phyloP scores from a whole-genome alignment of 2,329 filamentous ascomycete species.

The Whalleya microplaca region DNA sequence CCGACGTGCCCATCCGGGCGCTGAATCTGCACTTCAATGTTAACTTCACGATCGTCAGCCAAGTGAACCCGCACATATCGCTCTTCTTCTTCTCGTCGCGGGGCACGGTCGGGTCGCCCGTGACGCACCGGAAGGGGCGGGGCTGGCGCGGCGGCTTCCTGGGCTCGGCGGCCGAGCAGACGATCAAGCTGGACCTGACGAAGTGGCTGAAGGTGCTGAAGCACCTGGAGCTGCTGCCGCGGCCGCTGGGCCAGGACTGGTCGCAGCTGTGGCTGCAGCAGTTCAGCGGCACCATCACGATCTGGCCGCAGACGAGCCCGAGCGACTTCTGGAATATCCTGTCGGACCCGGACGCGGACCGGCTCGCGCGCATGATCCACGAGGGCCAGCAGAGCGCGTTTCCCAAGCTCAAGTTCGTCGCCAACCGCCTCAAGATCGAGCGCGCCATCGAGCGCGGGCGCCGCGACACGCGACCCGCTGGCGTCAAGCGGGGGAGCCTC shows the following conservation, averaged over 20 bases:
- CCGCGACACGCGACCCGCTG: conserved; percentile 54
- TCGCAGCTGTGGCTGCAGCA: conserved; percentile 94
- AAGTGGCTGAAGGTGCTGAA: conserved; percentile 97
- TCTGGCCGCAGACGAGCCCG: conserved; percentile 83
- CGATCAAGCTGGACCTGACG: conserved; percentile 92
- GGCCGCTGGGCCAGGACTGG: conserved; percentile 94
- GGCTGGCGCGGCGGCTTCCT: conserved; percentile 97
- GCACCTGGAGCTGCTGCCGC: conserved; percentile 87
- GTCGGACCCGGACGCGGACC: conserved; percentile 74
- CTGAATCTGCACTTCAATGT: conserved; percentile 98
- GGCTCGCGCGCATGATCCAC: conserved; percentile 86
- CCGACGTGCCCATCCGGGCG: conserved; percentile 92
- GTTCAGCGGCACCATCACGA: conserved; percentile 92
- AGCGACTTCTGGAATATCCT: conserved; percentile 88
- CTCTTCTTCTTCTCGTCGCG: conserved; percentile 98
- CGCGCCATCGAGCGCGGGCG: conserved; percentile 64
- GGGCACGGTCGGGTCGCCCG: conserved; percentile 87
- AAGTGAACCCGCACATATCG: conserved; percentile 97
- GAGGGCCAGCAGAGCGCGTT: conserved; percentile 88
- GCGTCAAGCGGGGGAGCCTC: conserved; percentile 54
- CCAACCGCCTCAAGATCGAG: conserved; percentile 85
- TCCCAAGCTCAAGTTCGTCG: conserved; percentile 88
- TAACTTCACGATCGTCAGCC: conserved; percentile 87
- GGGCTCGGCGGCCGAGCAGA: conserved; percentile 89
- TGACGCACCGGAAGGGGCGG: conserved; percentile 89